Conservation (phyloP, 345 rosid genomes). For the Arabis alpina region DNA sequence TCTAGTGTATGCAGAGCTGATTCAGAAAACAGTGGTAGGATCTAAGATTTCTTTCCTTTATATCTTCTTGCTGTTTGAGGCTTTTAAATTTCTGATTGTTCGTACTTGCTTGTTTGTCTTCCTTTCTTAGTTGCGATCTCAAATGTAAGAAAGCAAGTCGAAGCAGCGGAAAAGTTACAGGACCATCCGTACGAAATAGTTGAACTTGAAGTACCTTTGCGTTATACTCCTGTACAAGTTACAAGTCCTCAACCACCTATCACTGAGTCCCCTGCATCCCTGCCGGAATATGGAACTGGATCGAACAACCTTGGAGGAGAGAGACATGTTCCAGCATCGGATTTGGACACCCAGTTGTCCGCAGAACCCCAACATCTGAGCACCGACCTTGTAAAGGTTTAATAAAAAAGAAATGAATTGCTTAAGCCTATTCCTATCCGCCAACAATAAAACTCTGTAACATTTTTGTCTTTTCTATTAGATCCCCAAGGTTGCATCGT, state of each 20-base stretch:
- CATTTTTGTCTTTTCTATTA: no score
- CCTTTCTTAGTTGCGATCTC: constrained; percentile 16
- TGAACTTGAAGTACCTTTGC: constrained; percentile 17
- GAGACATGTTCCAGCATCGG: neutral
- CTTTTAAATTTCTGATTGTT: neutral
- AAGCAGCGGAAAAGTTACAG: neutral
- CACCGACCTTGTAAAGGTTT: no score
- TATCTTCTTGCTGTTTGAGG: neutral
- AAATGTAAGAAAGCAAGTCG: neutral
- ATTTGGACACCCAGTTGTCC: neutral
- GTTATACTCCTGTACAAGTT: neutral
- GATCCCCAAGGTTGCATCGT: no score
- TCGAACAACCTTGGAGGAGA: neutral
- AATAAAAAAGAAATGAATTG: no score
- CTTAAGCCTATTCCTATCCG: no score
- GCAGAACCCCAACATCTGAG: neutral
- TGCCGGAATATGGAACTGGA: neutral
- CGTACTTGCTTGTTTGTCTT: constrained; percentile 3
- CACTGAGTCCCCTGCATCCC: neutral
- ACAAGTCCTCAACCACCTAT: neutral
- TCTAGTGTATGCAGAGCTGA: neutral
- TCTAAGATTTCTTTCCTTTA: neutral
- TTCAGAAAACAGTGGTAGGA: neutral
- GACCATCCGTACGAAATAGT: constrained; percentile 14
- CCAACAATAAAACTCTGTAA: no score